Evolutionary conservation across 208 protist genomes (phyloP).

Genomic region (Vickermania spadyakhi): DNA sequence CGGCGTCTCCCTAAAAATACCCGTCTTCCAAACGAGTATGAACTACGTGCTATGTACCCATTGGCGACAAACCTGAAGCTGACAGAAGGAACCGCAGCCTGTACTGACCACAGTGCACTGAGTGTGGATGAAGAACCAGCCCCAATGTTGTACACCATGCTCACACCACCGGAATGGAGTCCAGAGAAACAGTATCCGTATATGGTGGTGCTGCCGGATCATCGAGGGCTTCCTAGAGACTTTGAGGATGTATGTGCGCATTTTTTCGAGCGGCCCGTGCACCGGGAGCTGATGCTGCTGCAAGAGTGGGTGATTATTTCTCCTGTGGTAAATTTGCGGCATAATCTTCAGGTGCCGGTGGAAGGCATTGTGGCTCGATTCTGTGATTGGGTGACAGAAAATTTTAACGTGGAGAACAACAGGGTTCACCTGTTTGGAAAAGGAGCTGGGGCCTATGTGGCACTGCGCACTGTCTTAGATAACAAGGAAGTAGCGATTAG

Average conservation of each 20-base stretch:
- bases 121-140: constrained; percentile 50
- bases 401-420: constrained; percentile 62
- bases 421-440: constrained; percentile 82
- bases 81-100: constrained; percentile 63
- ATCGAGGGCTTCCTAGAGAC: constrained; percentile 59
- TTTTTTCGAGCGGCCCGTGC: constrained; percentile 72
- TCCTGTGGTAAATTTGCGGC: constrained; percentile 66
- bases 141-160: constrained; percentile 69
- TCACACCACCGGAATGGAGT: constrained; percentile 54
- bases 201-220: constrained; percentile 74
- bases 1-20: constrained; percentile 61
- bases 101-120: constrained; percentile 69
- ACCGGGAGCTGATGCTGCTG: constrained; percentile 53
- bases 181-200: constrained; percentile 55
- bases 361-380: constrained; percentile 76
- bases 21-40: constrained; percentile 68
- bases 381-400: constrained; percentile 78
- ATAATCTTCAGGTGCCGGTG: constrained; percentile 65
- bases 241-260: constrained; percentile 86
- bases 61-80: constrained; percentile 56
- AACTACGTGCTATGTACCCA: constrained; percentile 72
- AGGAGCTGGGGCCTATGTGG: constrained; percentile 70
- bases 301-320: constrained; percentile 75
- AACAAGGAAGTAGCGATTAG: constrained; percentile 64
- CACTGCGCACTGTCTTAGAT: constrained; percentile 65